Conservation (phyloP, 148 eudicot genomes). For the Salicornia ramosissima region DNA sequence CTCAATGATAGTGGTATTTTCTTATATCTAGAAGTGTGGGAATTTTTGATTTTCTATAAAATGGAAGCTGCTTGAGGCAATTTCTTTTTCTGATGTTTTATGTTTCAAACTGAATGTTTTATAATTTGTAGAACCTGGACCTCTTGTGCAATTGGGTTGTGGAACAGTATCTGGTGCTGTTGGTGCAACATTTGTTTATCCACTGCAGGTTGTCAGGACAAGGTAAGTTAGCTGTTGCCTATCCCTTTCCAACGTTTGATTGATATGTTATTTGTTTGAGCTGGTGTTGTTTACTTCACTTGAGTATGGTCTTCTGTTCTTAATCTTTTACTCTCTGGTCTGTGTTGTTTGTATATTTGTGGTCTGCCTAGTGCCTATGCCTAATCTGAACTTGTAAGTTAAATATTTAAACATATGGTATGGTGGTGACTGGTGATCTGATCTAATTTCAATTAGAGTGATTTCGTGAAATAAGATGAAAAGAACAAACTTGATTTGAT, state of each 20-base stretch:
- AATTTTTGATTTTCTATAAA: background rate
- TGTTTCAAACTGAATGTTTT: conserved; percentile 18
- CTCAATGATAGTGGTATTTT: conserved; percentile 65
- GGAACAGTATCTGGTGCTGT: conserved; percentile 90
- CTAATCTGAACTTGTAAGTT: no score
- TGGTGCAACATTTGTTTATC: conserved; percentile 96
- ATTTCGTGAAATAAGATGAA: background rate
- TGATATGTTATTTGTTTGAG: background rate
- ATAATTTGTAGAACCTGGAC: conserved; percentile 69
- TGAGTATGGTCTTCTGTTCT: background rate
- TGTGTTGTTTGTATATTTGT: background rate
- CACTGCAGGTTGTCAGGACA: conserved; percentile 92
- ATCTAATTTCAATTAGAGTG: background rate
- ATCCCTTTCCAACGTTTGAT: background rate
- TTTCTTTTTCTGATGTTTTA: background rate
- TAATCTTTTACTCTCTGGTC: background rate
- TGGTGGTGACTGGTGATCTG: no score
- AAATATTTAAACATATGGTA: background rate
- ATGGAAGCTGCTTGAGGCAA: background rate
- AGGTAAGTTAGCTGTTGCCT: conserved; percentile 42
- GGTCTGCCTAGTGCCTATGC: background rate
- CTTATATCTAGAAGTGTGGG: background rate
- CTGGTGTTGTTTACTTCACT: background rate
- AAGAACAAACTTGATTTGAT: background rate
- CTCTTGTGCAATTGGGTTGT: conserved; percentile 91